A percentile compares a stretch with the other conserved stretches of the same genome.
These are phyloP conservation scores for Pseudogymnoascus sp. DNA, from an alignment of 2,329 filamentous ascomycete genomes.

Conservation along the genomic window DNA sequence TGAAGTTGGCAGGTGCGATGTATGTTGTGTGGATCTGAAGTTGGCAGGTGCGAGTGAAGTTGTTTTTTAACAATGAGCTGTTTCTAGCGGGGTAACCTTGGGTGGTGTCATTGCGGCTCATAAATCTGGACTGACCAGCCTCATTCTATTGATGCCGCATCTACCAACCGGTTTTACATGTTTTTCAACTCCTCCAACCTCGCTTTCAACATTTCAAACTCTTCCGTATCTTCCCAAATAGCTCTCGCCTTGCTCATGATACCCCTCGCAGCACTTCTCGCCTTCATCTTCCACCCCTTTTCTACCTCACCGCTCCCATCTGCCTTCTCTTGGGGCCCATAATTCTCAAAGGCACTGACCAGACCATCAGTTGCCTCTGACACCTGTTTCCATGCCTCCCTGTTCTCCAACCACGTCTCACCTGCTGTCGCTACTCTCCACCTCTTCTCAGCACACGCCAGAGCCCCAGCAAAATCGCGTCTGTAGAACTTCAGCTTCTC, in stretches of 20 bases:
- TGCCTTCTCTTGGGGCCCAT: constrained; percentile 52
- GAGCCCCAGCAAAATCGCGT: constrained; percentile 57
- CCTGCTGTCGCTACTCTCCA: constrained; percentile 63
- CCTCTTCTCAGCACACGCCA: constrained; percentile 80
- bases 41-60: too few relatives aligned
- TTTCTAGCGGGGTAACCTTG: too few relatives aligned
- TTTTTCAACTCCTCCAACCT: constrained; percentile 46
- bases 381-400: constrained; percentile 48
- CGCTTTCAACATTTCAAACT: constrained; percentile 53
- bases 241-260: constrained; percentile 76
- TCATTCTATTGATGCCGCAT: neutral
- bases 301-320: constrained; percentile 59
- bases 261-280: constrained; percentile 71
- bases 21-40: too few relatives aligned
- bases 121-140: neutral
- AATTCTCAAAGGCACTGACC: constrained; percentile 74
- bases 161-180: neutral
- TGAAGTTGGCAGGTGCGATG: too few relatives aligned
- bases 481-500: constrained; percentile 66
- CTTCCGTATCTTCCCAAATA: constrained; percentile 68
- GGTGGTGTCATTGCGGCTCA: too few relatives aligned
- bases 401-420: constrained; percentile 31
- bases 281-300: constrained; percentile 80
- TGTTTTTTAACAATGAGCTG: too few relatives aligned
- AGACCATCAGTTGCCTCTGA: constrained; percentile 65